These are phyloP conservation scores for Telfairia occidentalis DNA, from an alignment of 331 rosid genomes.

Conservation along the genomic window DNA sequence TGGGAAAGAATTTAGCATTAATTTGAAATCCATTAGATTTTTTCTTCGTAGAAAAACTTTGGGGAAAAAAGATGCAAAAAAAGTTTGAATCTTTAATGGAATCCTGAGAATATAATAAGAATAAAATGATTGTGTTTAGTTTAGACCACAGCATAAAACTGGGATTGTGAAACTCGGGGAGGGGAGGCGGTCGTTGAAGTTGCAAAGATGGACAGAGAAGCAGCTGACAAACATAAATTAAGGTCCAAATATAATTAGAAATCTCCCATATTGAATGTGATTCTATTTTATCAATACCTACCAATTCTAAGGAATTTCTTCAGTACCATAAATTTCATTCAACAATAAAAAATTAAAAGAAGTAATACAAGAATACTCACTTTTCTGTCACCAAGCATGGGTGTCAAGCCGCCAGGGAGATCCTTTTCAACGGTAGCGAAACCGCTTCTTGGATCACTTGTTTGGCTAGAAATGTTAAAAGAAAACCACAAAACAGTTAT, in stretches of 20 bases:
- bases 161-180: background rate
- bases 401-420: conserved; percentile 89
- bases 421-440: conserved; percentile 97
- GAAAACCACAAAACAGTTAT: background rate
- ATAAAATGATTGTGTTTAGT: background rate
- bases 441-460: conserved; percentile 92
- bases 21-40: background rate
- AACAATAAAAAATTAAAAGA: background rate
- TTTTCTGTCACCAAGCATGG: conserved; percentile 95
- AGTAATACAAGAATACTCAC: conserved; percentile 25
- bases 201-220: background rate
- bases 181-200: background rate
- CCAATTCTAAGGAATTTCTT: background rate
- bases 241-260: background rate
- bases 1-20: background rate
- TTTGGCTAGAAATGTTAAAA: conserved; percentile 50
- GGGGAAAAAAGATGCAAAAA: background rate
- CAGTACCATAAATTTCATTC: background rate
- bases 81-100: background rate
- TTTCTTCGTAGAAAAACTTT: background rate
- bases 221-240: background rate
- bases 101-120: background rate
- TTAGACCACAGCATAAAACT: background rate
- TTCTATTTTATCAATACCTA: background rate
- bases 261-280: background rate